Base-by-base conservation (phyloP, 257 asterid species). In the Lantana camara region DNA sequence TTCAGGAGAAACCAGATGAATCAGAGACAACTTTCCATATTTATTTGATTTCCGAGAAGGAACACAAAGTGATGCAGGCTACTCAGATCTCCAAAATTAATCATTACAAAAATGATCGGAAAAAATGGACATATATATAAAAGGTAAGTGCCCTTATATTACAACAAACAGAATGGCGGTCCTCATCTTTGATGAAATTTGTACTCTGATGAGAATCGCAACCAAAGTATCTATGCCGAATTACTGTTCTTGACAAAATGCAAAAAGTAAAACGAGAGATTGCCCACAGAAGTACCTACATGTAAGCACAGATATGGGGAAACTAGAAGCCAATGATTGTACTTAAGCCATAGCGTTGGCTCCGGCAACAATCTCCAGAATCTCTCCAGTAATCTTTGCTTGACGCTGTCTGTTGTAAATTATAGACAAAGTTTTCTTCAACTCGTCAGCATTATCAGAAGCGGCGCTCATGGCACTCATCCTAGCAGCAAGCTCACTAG, bases 381-480 rank as follows among this genome's bases (percentile, higher is more conserved):
- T 89, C 85, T 91, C 98, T 21, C 95, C 98, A 0, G 98, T 88
- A 42, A 91, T 86, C 90, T 91, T 91, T 1, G 96, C 95, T 64
- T 91, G 98, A 41, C 96, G 94, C 79, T 75, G 8, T 64, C 98
- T 88, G 78, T 88, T 91, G 67, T 91, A 91, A 12, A 46, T 81
- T 19, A 11, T 83, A 1, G 95, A 82, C 56, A 91, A 70, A 4
- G 9, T 60, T 68, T 73, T 88, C 91, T 78, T 88, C 82, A 91
- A 65, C 35, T 91, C 96, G 9, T 1, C 38, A 0, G 98, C 98
- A 60, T 91, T 91, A 41, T 88, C 98, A 0, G 88, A 35, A 1
- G 96, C 98, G 66, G 41, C 84, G 80, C 96, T 88, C 98, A 88
- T 91, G 11, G 98, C 95, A 57, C 84, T 86, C 98, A 88, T 88